phyloP scores from a whole-genome alignment of 192 early-diverging fungal species.

The Pilobolus umbonatus region DNA sequence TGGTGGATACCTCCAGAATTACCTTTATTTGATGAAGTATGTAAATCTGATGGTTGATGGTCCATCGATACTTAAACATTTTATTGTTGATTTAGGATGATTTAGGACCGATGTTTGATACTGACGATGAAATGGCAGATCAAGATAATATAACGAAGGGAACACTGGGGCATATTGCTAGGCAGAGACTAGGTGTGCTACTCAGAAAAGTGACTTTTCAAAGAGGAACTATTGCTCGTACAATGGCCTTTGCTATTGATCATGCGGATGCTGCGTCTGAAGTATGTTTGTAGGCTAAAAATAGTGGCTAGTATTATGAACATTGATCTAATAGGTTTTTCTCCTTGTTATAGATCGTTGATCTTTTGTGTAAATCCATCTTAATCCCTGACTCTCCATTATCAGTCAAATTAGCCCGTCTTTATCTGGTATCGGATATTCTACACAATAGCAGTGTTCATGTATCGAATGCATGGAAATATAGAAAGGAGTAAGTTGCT shows the following conservation, averaged over 20 bases:
- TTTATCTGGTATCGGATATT: slow-evolving; percentile 87
- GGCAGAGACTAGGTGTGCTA: slow-evolving; percentile 41
- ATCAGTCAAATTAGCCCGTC: slow-evolving; percentile 60
- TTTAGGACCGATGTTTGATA: slow-evolving; percentile 28
- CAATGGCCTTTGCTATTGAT: slow-evolving; percentile 82
- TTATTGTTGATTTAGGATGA: slow-evolving; percentile 21
- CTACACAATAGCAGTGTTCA: slow-evolving; percentile 81
- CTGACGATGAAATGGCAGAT: slow-evolving; percentile 53
- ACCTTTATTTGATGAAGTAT: slow-evolving; percentile 56
- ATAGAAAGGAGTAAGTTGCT: slow-evolving; percentile 49
- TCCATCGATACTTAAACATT: slow-evolving; percentile 25
- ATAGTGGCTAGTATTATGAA: not conserved
- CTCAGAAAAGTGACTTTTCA: slow-evolving; percentile 39
- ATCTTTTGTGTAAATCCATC: slow-evolving; percentile 59
- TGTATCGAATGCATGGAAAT: slow-evolving; percentile 86
- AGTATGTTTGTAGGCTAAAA: slow-evolving; percentile 25
- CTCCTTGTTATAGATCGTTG: slow-evolving; percentile 47
- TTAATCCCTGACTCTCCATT: slow-evolving; percentile 51
- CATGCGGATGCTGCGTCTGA: slow-evolving; percentile 79
- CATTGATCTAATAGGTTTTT: slow-evolving; percentile 1
- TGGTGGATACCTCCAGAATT: slow-evolving; percentile 83
- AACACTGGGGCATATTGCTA: slow-evolving; percentile 41
- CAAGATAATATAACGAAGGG: slow-evolving; percentile 42
- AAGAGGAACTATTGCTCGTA: slow-evolving; percentile 58
- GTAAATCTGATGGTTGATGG: slow-evolving; percentile 1